phyloP scores from a whole-genome alignment of 2,329 filamentous ascomycete species.

The Elsinoe fawcettii region DNA sequence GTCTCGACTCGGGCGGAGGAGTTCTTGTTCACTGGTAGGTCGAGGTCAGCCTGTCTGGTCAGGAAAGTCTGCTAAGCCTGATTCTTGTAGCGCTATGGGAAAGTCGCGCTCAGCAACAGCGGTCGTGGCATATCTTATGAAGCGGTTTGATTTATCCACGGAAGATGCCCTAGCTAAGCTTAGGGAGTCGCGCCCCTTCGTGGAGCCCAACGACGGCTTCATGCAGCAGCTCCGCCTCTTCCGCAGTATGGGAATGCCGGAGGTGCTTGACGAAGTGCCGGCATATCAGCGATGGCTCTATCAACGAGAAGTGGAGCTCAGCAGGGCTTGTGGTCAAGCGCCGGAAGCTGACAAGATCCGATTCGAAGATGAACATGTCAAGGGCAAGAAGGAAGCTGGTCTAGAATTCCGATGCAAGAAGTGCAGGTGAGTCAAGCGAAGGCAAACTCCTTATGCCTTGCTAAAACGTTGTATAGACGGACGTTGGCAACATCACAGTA shows the following conservation, averaged over 20 bases:
- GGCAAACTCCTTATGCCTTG: background rate
- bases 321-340: slow-evolving; percentile 66
- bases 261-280: slow-evolving; percentile 58
- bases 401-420: slow-evolving; percentile 79
- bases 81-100: slow-evolving; percentile 73
- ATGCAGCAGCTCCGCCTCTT: slow-evolving; percentile 82
- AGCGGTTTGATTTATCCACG: slow-evolving; percentile 43
- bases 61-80: slow-evolving; percentile 7
- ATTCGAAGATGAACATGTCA: slow-evolving; percentile 64
- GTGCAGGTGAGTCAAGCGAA: slow-evolving; percentile 56
- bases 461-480: slow-evolving; percentile 36
- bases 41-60: background rate
- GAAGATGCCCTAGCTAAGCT: slow-evolving; percentile 63
- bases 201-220: slow-evolving; percentile 86
- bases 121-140: slow-evolving; percentile 76
- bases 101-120: slow-evolving; percentile 86
- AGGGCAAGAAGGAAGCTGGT: slow-evolving; percentile 31
- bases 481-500: slow-evolving; percentile 59
- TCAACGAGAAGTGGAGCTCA: slow-evolving; percentile 56
- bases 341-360: slow-evolving; percentile 67
- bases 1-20: slow-evolving; percentile 53
- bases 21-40: slow-evolving; percentile 66
- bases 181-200: slow-evolving; percentile 62
- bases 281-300: slow-evolving; percentile 75
- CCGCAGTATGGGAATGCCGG: slow-evolving; percentile 76